phyloP scores from a whole-genome alignment of 257 asterid species.

The Osmanthus fragrans region DNA sequence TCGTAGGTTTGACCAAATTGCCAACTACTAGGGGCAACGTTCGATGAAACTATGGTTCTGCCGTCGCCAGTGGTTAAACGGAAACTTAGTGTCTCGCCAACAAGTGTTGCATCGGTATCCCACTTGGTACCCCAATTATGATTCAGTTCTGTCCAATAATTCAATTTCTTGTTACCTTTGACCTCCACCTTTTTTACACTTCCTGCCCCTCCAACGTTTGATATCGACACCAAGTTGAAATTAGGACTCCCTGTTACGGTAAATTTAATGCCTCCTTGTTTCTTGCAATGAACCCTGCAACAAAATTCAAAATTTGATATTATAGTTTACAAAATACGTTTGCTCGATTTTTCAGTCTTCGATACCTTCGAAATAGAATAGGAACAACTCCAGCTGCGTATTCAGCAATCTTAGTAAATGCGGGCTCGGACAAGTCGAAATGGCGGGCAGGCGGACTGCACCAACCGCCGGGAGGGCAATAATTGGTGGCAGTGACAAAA shows the following conservation, averaged over 20 bases:
- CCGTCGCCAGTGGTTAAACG: constrained; percentile 48
- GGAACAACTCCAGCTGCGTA: constrained; percentile 44
- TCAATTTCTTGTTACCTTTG: constrained; percentile 8
- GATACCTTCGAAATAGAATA: constrained; percentile 40
- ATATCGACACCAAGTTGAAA: constrained; percentile 41
- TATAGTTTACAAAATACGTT: no score
- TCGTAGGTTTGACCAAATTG: constrained; percentile 43
- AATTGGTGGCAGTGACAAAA: constrained; percentile 42
- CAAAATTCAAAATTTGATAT: background rate
- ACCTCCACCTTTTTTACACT: constrained; percentile 40
- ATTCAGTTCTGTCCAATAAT: constrained; percentile 29
- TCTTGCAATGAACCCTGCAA: constrained; percentile 50
- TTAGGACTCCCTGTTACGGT: constrained; percentile 41
- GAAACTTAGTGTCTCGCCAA: constrained; percentile 32
- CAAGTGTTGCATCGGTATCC: constrained; percentile 34
- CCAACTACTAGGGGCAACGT: constrained; percentile 37
- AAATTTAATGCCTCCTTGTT: constrained; percentile 46
- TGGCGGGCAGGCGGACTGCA: constrained; percentile 43
- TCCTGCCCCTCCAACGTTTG: constrained; percentile 55
- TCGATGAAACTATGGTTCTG: constrained; percentile 18
- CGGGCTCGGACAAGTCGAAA: constrained; percentile 46
- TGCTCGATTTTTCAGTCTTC: no score
- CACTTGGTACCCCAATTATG: constrained; percentile 51
- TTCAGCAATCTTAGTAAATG: constrained; percentile 42
- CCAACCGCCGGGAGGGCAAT: constrained; percentile 45